phyloP scores from a whole-genome alignment of 257 asterid genomes.

The Henckelia pumila region DNA sequence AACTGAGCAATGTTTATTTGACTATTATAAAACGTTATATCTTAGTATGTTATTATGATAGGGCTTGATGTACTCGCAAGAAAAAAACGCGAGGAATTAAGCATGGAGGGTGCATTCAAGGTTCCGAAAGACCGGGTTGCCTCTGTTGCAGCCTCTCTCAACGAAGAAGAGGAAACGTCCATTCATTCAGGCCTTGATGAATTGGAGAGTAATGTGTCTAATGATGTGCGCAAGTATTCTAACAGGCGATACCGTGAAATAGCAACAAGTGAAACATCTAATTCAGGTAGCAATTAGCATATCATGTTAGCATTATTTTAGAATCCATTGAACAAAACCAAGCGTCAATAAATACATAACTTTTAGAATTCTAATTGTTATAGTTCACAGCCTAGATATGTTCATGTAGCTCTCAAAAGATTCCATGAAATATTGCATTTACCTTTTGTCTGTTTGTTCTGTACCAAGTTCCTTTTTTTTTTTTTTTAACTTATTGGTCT shows the following conservation, averaged over 20 bases:
- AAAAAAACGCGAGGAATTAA: conserved; percentile 53
- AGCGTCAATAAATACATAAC: neutral
- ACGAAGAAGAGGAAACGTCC: conserved; percentile 62
- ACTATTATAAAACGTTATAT: too few species aligned
- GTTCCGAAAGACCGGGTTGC: conserved; percentile 68
- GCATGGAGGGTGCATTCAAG: conserved; percentile 51
- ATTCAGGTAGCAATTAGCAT: conserved; percentile 68
- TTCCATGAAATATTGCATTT: neutral
- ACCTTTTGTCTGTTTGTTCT: conserved; percentile 1
- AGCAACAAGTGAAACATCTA: conserved; percentile 39
- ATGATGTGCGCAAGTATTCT: conserved; percentile 27
- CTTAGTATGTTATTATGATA: conserved; percentile 22
- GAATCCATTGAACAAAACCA: neutral
- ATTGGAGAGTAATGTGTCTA: conserved; percentile 34
- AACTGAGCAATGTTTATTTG: neutral
- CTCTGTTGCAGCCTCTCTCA: conserved; percentile 59
- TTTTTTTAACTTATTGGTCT: neutral
- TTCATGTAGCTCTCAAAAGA: neutral
- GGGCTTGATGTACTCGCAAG: conserved; percentile 81
- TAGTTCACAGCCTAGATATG: neutral
- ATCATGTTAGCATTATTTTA: neutral
- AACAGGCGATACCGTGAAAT: conserved; percentile 67
- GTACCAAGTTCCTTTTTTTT: neutral
- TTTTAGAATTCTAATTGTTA: neutral
- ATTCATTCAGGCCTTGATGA: conserved; percentile 48